phyloP scores from a whole-genome alignment of 2,329 filamentous ascomycete species.

The Helicocarpus griseus region DNA sequence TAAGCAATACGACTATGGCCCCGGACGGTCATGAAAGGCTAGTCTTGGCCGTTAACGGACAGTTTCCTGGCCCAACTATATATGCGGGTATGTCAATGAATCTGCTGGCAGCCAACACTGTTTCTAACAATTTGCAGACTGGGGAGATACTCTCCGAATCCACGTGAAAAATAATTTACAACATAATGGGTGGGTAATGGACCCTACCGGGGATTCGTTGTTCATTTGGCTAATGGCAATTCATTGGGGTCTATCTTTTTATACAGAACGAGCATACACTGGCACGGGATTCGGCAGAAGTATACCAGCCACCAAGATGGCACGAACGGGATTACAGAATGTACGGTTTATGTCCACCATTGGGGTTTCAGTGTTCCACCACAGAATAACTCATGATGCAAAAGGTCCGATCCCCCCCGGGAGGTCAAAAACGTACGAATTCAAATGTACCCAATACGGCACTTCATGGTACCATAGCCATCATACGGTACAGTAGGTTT shows the following conservation, averaged over 20 bases:
- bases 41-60: constrained; percentile 50
- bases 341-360: constrained; percentile 21
- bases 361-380: not conserved
- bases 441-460: constrained; percentile 47
- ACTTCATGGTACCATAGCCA: constrained; percentile 55
- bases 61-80: constrained; percentile 58
- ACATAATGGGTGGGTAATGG: constrained; percentile 38
- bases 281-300: constrained; percentile 52
- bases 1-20: constrained; percentile 14
- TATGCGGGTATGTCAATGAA: constrained; percentile 34
- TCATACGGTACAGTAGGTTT: constrained; percentile 27
- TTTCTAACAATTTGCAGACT: constrained; percentile 27
- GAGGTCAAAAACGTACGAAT: constrained; percentile 47
- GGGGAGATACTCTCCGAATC: constrained; percentile 48
- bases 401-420: constrained; percentile 46
- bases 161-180: constrained; percentile 46
- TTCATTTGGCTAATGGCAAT: not conserved
- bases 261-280: constrained; percentile 48
- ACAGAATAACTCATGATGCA: constrained; percentile 24
- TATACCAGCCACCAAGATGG: constrained; percentile 49
- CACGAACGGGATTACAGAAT: constrained; percentile 40
- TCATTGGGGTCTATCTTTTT: not conserved
- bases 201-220: not conserved
- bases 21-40: constrained; percentile 25
- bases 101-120: not conserved